Base-by-base conservation (phyloP, 2,329 filamentous ascomycete species). In the Apiospora hydei region DNA sequence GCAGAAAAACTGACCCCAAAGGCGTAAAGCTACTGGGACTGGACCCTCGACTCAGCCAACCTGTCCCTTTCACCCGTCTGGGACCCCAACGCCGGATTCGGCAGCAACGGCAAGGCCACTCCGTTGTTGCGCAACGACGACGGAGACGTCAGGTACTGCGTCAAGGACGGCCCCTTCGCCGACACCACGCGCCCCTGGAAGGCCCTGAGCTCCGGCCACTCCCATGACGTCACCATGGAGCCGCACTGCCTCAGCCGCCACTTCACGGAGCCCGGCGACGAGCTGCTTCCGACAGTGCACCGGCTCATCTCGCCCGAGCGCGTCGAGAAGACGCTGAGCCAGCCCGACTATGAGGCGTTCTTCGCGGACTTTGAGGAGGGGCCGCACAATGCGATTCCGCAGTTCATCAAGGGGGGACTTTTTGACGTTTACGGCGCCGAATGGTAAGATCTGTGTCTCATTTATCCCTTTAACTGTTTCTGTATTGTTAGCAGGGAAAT, bases 331-430 rank as follows among this genome's bases (percentile, higher is more conserved):
- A n/a, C n/a, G 4, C 13, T 67, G 6, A 8, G 26, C 26, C 61
- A 67, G 21, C 61, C 26, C 4, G 30, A 67, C 26, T 67, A 18
- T 13, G 61, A 5, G 1, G 34, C 61, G 6, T 67, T 67, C 30
- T 41, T 67, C 18, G 26, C 16, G 7, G 16, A 16, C 11, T 67
- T 67, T n/a, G 61, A 67, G 38, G 26, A 43, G 8, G 30, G 61
- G 30, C 30, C 61, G 61, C 61, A 67, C 26, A 67, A 67, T 3
- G 61, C 61, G 4, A 67, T 67, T n/a, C 61, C 61, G 26, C 38
- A 38, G 1, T 67, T 67, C 38, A 67, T 67, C 61, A 26, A 30
- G 11, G 61, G 61, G 61, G 7, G 61, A 67, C 4, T 67, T 26
- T 26, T 38, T 18, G 4, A 67, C 61, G 16, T 67, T 67, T n/a